Conservation (phyloP, 2,329 filamentous ascomycete species). For the Botrytis hyacinthi region DNA sequence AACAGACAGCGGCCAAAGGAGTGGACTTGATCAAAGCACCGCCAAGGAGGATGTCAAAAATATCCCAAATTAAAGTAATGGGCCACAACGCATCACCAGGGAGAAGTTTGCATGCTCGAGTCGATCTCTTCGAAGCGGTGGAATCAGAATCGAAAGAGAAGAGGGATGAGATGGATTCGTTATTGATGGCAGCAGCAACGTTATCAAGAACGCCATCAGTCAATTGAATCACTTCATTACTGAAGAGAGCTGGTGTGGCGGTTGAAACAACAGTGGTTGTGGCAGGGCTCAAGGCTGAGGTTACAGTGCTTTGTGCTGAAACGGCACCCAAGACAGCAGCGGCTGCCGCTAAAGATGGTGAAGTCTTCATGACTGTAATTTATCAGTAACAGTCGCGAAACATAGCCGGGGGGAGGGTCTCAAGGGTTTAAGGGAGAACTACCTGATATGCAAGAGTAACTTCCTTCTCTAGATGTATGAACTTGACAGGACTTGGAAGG, state of each 20-base stretch:
- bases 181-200: conserved; percentile 22
- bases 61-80: conserved; percentile 44
- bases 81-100: conserved; percentile 46
- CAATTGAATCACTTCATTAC: conserved; percentile 26
- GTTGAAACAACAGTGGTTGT: not conserved
- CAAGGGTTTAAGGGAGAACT: not conserved
- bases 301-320: not conserved
- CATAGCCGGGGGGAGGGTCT: no score
- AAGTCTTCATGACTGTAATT: conserved; percentile 14
- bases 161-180: conserved; percentile 15
- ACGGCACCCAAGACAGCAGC: not conserved
- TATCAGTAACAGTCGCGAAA: not conserved
- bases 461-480: not conserved
- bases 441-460: not conserved
- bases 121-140: not conserved
- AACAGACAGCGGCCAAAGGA: conserved; percentile 48
- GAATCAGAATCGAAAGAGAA: conserved; percentile 23
- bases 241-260: conserved; percentile 17
- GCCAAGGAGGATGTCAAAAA: conserved; percentile 46
- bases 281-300: not conserved
- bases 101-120: conserved; percentile 29
- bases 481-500: not conserved
- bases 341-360: not conserved
- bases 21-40: conserved; percentile 46
- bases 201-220: conserved; percentile 28